Base-by-base conservation (phyloP, 495 filamentous ascomycete genomes). In the Trichoderma orchidacearum region DNA sequence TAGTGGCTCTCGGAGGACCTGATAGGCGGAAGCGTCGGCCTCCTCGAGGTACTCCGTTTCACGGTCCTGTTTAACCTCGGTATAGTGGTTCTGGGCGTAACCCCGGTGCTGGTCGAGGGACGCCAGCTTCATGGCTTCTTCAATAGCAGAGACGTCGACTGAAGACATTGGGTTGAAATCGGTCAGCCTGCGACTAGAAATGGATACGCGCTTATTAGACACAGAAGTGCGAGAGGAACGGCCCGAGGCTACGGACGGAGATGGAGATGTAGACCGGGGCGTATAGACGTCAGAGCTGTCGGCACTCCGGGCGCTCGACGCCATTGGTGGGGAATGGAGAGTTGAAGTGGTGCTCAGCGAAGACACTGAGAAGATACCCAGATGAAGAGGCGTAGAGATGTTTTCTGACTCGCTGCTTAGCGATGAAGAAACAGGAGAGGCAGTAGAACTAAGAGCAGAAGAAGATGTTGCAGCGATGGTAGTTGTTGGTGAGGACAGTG, bases 141-240 rank as follows among this genome's bases (percentile, higher is more conserved):
- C 75, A 53, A 79, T 75, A 59, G 75, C 72, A n/a, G 67, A 27
- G 30, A 77, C 68, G 56, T 80, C 76, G 57, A 78, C 72, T 6
- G 75, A 66, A 53, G 72, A 75, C 71, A 80, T 74, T 55, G 77
- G 78, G 68, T 81, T 79, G 28, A 77, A 66, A 27, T 70, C 68
- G 15, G 75, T 75, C 41, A 75, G 74, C 13, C 75, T 64, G 56
- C 77, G 63, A 41, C 68, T 64, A 9, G 72, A 80, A 48, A 80
- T 62, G 55, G 76, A 78, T 63, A 78, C 68, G 58, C 74, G 75
- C 69, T 81, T 77, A 56, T 68, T 78, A 62, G 75, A 66, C 56
- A 75, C 68, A 56, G 76, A 76, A 50, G 76, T 73, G 32, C 75
- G 71, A 13, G 78, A 79, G 35, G 75, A 75, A 55, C 77, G 73